Base-by-base conservation (phyloP, 1,284 basidiomycete genomes). In the Malassezia japonica region DNA sequence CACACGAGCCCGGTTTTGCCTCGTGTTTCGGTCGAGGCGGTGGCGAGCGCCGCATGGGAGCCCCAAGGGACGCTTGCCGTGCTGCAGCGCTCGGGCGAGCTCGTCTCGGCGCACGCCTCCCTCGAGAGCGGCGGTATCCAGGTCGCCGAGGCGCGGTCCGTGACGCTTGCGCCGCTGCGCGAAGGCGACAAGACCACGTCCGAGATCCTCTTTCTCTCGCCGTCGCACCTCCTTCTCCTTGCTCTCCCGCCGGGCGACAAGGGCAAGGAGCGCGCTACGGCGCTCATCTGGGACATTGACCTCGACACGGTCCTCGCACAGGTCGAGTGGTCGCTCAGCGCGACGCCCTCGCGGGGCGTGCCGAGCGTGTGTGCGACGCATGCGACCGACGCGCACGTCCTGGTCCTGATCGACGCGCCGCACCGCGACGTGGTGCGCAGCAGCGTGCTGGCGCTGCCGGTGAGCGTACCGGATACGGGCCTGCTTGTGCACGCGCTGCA, bases 211-310 rank as follows among this genome's bases (percentile, higher is more conserved):
- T 36, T 37, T 15, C 35, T 54, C 37, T 44, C 46, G 4, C 24
- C 39, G n/a, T 44, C 46, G 32, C 51, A 54, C 40, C 35, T 54
- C 18, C 51, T 54, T 3, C 10, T 54, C 9, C 24, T 54, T 4
- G 39, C 50, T 9, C n/a, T 48, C 25, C 46, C 29, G 5, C 18
- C 27, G 1, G 46, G 40, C 8, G 33, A 16, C 15, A 18, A 7
- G 18, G 15, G 16, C 21, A 34, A 37, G 21, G 35, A 36, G 41
- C 51, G 51, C 18, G 51, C 51, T 15, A 32, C 46, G 9, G 51
- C 51, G 39, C 37, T 54, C 7, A 25, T 54, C n/a, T 54, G 51
- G 51, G 51, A 54, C 46, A 32, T 44, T 6, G 51, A 48, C 21
- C 24, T 48, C 2, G 51, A 43, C 16, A 42, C 51, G 8, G 46